Evolutionary conservation across 1,139 yeast genomes (phyloP), one percentile per base, ranked within the genome.

Genomic region (Insectozyma bohioensis): DNA sequence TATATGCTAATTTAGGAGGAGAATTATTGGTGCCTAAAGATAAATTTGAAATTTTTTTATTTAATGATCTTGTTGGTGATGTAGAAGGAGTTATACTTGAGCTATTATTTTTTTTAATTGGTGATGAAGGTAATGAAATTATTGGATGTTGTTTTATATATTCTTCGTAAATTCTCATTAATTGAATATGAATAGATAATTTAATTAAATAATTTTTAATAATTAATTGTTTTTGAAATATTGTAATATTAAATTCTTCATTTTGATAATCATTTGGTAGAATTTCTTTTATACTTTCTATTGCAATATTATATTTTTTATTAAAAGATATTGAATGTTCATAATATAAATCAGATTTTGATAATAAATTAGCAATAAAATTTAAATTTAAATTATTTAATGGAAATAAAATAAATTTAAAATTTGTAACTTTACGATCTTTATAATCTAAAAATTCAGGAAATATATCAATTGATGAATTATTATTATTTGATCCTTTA

Each of bases 141-240:
- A 40, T 21, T 7, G 49, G 45, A 18, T 40, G 39, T 30, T 42
- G 48, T 36, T 51, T 56, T 5, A 51, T 31, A 30, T 52, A 52
- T 38, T 56, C 61, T 16, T 50, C 53, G 51, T 72, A 80, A 7
- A 81, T 70, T 30, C 88, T 56, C 17, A 72, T 75, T n/a, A 79
- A 72, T 52, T 81, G 88, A 12, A 80, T 76, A 39, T 73, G 67
- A 33, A 75, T 68, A 10, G 85, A 83, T 28, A 80, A 45, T 30
- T 59, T 64, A 12, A 59, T 61, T 15, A 80, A 56, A 48, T 76
- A 81, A 12, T 52, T 55, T 26, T 60, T 42, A 8, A 81, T 72
- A 12, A 80, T 73, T 12, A 44, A 35, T 0, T 70, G 58, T 31
- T 80, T 59, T 35, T 70, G 73, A 29, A 65, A 61, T 33, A 67